These are phyloP conservation scores for Populus ilicifolia DNA, from an alignment of 345 rosid species.

Conservation along the genomic window DNA sequence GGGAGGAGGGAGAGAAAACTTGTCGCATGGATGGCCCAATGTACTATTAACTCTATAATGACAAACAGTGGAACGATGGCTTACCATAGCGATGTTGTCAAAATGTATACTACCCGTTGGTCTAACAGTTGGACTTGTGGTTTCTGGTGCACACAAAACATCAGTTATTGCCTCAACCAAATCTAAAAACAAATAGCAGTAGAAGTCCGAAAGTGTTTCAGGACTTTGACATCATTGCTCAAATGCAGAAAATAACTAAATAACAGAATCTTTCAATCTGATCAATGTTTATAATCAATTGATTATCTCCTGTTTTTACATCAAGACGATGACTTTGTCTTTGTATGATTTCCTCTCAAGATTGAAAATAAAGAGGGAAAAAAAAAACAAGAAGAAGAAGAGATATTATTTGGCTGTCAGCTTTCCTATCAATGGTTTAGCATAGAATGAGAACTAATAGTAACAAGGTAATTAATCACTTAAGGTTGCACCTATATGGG, in stretches of 20 bases:
- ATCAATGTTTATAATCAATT: background rate
- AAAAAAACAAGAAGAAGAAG: background rate
- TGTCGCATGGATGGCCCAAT: constrained; percentile 53
- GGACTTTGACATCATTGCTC: background rate
- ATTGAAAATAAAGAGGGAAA: background rate
- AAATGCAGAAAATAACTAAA: background rate
- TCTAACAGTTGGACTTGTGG: background rate
- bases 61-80: constrained; percentile 29
- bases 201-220: background rate
- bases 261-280: background rate
- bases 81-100: background rate
- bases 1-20: constrained; percentile 78
- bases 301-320: background rate
- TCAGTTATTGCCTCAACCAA: constrained; percentile 9
- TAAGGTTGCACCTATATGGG: background rate
- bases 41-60: constrained; percentile 11
- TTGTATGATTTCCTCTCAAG: background rate
- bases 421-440: background rate
- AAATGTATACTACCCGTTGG: background rate
- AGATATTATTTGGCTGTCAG: background rate
- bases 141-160: constrained; percentile 1
- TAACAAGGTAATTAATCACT: background rate
- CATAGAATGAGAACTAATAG: background rate
- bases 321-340: background rate
- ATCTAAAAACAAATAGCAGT: background rate